Evolutionary conservation across 2,329 filamentous ascomycete species (phyloP), one percentile per base, ranked within the genome.

Genomic region (Cytospora leucostoma): DNA sequence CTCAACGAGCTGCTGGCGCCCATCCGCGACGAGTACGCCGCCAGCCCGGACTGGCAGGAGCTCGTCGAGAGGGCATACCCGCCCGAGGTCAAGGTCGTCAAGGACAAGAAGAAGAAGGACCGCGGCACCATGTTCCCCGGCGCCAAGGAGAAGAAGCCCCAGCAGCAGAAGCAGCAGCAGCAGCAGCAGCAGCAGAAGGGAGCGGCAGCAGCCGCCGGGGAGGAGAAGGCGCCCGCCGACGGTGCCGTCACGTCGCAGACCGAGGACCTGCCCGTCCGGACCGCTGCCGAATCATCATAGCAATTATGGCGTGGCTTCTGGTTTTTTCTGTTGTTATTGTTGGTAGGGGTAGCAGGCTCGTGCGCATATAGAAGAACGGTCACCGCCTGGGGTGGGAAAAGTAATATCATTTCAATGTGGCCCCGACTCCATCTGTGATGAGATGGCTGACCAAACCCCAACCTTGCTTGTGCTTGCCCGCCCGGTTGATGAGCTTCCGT

Each of bases 21-120:
- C 1, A 94, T 99, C 65, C 88, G 89, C 68, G 83, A 80, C 3
- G 88, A 88, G 7, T 98, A 86, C 78, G 53, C 32, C 61, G 61
- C 34, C 40, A 60, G 58, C 35, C 32, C 32, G 35, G 92, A 93
- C 71, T 98, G 93, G 93, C 89, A 96, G 77, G 86, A 88, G 63
- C 83, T 92, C 60, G 84, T 88, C 57, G 74, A 84, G 59, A 88
- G 89, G 74, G 95, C 93, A 35, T 99, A 98, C 83, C 95, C 95
- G 19, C 86, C 86, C 1, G 80, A 83, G 0, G 80, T 80, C 33
- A 83, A 86, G 68, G 83, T 84, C 74, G 88, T 92, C 79, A 90
- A 92, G 77, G 86, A 84, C 70, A 90, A 90, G 81, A 91, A 91
- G 78, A 80, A 82, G 66, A 95, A 93, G 82, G 86, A 93, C 70